Percentiles rank a stretch among this genome's conserved stretches.
Conservation (phyloP, 805 yeast species). For the Pichia californica region DNA sequence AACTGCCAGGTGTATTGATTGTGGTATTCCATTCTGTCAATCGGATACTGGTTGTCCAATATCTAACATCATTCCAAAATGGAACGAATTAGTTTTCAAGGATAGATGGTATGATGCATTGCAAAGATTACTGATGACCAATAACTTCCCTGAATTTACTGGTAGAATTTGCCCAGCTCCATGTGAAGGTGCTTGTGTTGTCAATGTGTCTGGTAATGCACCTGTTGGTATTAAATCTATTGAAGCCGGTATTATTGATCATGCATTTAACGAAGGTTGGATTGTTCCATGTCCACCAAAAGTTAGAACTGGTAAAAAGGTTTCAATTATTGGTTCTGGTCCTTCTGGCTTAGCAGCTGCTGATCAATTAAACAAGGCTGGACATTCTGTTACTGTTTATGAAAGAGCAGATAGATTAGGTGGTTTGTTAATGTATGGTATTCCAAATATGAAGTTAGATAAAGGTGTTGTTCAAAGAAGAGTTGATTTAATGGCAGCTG, state of each 20-base stretch:
- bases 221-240: conserved; percentile 96
- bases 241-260: conserved; percentile 93
- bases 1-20: conserved; percentile 98
- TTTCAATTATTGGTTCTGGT: conserved; percentile 93
- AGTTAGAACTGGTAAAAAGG: conserved; percentile 72
- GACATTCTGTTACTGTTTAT: conserved; percentile 85
- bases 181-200: conserved; percentile 91
- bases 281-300: conserved; percentile 77
- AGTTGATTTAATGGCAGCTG: conserved; percentile 81
- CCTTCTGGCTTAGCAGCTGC: conserved; percentile 97
- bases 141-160: conserved; percentile 97
- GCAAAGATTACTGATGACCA: conserved; percentile 87
- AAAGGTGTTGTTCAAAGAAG: conserved; percentile 90
- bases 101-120: conserved; percentile 93
- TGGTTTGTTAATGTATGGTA: conserved; percentile 97
- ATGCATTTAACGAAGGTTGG: conserved; percentile 97
- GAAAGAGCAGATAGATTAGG: conserved; percentile 96
- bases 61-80: conserved; percentile 93
- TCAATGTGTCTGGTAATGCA: conserved; percentile 81
- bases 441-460: conserved; percentile 97
- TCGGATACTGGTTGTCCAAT: conserved; percentile 98
- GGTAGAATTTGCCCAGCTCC: conserved; percentile 99
- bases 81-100: conserved; percentile 94
- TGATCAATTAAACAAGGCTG: conserved; percentile 94
- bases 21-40: conserved; percentile 99